Conservation (phyloP, 805 yeast genomes). For the Saturnispora hagleri region DNA sequence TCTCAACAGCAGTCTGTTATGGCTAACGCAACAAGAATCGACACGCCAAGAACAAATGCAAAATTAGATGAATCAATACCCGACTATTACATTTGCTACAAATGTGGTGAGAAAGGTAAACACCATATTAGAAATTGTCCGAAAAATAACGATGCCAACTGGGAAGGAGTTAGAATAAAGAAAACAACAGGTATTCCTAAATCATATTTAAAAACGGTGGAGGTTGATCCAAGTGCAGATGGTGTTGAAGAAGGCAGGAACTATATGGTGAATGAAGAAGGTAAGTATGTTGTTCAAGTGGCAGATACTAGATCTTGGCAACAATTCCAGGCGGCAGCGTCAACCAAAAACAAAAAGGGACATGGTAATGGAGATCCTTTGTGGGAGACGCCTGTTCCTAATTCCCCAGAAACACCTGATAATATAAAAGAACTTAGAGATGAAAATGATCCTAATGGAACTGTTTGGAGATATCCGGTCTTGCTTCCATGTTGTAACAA, state of each 20-base stretch:
- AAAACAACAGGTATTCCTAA: conserved; percentile 97
- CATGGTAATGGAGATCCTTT: conserved; percentile 33
- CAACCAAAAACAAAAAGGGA: background rate
- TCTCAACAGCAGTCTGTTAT: conserved; percentile 85
- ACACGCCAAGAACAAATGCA: conserved; percentile 22
- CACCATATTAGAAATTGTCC: conserved; percentile 98
- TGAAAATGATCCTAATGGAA: conserved; percentile 47
- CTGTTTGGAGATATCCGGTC: conserved; percentile 62
- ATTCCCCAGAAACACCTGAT: conserved; percentile 26
- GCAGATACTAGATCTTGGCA: conserved; percentile 93
- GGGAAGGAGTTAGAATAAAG: conserved; percentile 85
- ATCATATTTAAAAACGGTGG: conserved; percentile 78
- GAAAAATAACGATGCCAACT: conserved; percentile 81
- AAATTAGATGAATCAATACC: conserved; percentile 74
- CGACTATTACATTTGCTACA: conserved; percentile 89
- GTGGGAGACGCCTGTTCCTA: conserved; percentile 6
- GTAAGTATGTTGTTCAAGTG: conserved; percentile 90
- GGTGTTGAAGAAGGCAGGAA: conserved; percentile 33
- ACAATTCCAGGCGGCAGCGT: conserved; percentile 43
- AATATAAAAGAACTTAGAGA: conserved; percentile 58
- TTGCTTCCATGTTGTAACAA: conserved; percentile 65
- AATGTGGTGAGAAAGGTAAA: conserved; percentile 87
- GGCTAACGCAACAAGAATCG: conserved; percentile 74
- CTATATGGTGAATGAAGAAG: conserved; percentile 86
- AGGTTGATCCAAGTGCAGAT: conserved; percentile 49